Conservation (phyloP, 495 filamentous ascomycete species). For the Penicillium verhagenii region DNA sequence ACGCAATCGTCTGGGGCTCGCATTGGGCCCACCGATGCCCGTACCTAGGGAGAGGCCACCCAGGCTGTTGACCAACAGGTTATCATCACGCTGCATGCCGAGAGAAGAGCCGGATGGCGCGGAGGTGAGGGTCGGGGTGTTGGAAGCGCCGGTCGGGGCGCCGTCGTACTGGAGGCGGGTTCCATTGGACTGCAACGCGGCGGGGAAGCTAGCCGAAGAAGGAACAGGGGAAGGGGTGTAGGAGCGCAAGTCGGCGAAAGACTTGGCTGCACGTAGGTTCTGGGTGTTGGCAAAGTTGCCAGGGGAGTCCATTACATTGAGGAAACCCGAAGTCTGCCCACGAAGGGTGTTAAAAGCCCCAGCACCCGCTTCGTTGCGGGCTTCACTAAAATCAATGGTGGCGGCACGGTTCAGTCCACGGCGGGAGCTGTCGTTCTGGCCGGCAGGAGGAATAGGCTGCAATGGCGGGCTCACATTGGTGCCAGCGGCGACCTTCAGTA, state of each 20-base stretch:
- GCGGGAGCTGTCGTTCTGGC: constrained; percentile 70
- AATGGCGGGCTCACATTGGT: constrained; percentile 64
- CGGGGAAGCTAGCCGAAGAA: constrained; percentile 85
- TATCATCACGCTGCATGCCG: constrained; percentile 62
- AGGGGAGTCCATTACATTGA: constrained; percentile 83
- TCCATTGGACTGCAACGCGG: constrained; percentile 61
- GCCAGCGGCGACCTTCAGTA: constrained; percentile 67
- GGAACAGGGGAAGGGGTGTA: constrained; percentile 92
- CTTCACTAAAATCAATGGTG: constrained; percentile 97
- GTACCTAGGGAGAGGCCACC: constrained; percentile 61
- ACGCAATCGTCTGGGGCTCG: constrained; percentile 58
- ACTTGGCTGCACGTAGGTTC: constrained; percentile 93
- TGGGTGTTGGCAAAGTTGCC: constrained; percentile 62
- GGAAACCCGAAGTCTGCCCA: constrained; percentile 69
- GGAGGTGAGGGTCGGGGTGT: constrained; percentile 74
- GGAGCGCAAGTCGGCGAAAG: constrained; percentile 91
- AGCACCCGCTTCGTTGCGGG: constrained; percentile 62
- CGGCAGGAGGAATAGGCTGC: constrained; percentile 55
- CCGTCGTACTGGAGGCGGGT: constrained; percentile 64
- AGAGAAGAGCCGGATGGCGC: constrained; percentile 64
- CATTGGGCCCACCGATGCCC: constrained; percentile 56
- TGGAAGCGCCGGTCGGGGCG: constrained; percentile 58
- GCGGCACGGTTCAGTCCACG: constrained; percentile 88
- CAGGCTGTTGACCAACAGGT: constrained; percentile 65
- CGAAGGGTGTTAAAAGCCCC: constrained; percentile 72